phyloP scores from a whole-genome alignment of 2,329 filamentous ascomycete genomes.

The Cordyceps cicadae region DNA sequence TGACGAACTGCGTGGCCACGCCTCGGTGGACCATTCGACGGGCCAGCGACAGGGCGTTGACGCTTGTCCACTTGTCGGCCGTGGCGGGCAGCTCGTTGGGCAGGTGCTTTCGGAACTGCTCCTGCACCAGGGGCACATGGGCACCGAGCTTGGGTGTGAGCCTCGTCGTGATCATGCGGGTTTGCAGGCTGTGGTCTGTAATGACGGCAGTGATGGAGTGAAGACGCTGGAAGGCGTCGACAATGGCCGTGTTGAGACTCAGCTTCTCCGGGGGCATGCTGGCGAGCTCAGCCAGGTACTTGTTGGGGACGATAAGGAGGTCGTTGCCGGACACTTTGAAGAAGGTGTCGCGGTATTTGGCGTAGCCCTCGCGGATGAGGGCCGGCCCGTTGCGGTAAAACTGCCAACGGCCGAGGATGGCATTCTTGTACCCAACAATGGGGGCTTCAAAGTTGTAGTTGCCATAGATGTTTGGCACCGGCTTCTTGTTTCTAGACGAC shows the following conservation, averaged over 20 bases:
- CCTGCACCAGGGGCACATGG: background rate
- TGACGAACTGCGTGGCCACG: background rate
- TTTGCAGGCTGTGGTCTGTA: slow-evolving; percentile 3
- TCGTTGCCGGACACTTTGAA: slow-evolving; percentile 5
- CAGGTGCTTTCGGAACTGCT: background rate
- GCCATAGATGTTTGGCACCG: background rate
- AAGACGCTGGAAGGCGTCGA: slow-evolving; percentile 1
- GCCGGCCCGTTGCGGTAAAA: slow-evolving; percentile 1
- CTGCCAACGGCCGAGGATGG: slow-evolving; percentile 2
- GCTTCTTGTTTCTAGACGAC: background rate
- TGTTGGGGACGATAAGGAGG: background rate
- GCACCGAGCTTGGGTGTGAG: background rate
- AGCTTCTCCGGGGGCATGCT: slow-evolving; percentile 3
- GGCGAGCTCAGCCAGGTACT: background rate
- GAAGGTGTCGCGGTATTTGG: background rate
- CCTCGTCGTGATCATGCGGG: background rate
- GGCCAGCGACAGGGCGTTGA: background rate
- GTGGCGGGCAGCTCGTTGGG: background rate
- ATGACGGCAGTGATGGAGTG: slow-evolving; percentile 6
- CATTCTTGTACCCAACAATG: background rate
- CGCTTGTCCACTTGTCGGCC: background rate
- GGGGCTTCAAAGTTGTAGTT: slow-evolving; percentile 5
- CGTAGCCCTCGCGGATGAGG: slow-evolving; percentile 5
- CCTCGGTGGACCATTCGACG: background rate
- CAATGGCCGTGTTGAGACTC: slow-evolving; percentile 6